phyloP scores from a whole-genome alignment of 1,284 basidiomycete species.

The Sanghuangporus baumii region DNA sequence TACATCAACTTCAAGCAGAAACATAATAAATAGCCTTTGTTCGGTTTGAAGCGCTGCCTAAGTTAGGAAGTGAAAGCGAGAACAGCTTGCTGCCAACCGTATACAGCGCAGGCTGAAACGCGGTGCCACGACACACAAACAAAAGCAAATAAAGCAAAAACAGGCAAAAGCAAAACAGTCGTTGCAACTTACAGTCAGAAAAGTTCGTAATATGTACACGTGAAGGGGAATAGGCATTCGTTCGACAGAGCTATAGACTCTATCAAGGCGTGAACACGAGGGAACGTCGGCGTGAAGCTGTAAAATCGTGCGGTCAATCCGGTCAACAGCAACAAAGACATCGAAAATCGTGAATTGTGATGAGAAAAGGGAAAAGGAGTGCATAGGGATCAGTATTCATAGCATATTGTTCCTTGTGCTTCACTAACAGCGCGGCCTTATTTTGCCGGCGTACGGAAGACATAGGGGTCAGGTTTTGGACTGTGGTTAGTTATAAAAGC shows the following conservation, averaged over 20 bases:
- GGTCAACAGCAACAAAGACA: slow-evolving; percentile 2
- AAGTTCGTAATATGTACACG: not conserved
- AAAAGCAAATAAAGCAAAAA: not conserved
- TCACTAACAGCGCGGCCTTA: not conserved
- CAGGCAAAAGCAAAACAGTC: not conserved
- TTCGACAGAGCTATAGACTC: not conserved
- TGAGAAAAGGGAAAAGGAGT: not conserved
- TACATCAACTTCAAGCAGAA: not conserved
- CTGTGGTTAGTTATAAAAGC: not conserved
- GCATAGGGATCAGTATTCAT: slow-evolving; percentile 9
- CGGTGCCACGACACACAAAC: not conserved
- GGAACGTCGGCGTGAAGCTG: not conserved
- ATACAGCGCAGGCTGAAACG: not conserved
- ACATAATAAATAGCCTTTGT: not conserved
- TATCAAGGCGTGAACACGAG: not conserved
- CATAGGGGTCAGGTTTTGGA: not conserved
- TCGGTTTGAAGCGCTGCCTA: not conserved
- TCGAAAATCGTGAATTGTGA: not conserved
- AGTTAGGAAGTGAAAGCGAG: not conserved
- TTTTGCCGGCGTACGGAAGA: not conserved
- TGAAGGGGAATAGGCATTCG: not conserved
- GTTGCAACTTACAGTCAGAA: not conserved
- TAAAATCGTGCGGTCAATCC: not conserved
- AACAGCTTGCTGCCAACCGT: not conserved
- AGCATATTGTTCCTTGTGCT: slow-evolving; percentile 9